A percentile compares a stretch with the other conserved stretches of the same genome.
phyloP scores from a whole-genome alignment of 1,284 basidiomycete genomes.

The Sporisorium sorghi region DNA sequence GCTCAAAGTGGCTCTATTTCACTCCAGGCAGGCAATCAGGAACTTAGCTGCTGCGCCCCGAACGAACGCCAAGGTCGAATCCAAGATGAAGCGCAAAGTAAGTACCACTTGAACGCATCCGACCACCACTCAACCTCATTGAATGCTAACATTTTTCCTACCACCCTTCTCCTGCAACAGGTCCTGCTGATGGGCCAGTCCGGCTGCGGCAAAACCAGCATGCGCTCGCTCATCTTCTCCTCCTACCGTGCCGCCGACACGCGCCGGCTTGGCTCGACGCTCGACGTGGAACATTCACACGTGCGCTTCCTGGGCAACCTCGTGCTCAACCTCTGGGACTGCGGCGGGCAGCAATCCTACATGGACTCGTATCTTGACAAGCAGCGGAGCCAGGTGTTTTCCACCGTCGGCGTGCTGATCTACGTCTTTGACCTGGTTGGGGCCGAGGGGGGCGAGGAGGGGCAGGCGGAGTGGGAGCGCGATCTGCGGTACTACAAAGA shows the following conservation, averaged over 20 bases:
- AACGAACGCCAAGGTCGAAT: not conserved
- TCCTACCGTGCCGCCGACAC: slow-evolving; percentile 94
- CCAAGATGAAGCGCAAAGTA: slow-evolving; percentile 54
- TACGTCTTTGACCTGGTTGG: slow-evolving; percentile 90
- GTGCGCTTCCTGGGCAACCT: slow-evolving; percentile 95
- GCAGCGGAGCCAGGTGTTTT: slow-evolving; percentile 91
- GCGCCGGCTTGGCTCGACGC: slow-evolving; percentile 89
- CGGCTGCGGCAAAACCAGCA: slow-evolving; percentile 82
- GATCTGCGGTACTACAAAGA: slow-evolving; percentile 67
- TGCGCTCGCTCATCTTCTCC: slow-evolving; percentile 98
- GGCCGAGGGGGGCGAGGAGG: slow-evolving; percentile 57
- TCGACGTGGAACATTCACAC: slow-evolving; percentile 97
- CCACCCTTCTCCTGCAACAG: not conserved
- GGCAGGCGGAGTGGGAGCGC: slow-evolving; percentile 72
- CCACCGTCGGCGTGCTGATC: slow-evolving; percentile 94
- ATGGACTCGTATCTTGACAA: slow-evolving; percentile 94
- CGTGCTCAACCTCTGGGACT: slow-evolving; percentile 96
- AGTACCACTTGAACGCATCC: not conserved
- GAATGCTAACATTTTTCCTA: not conserved
- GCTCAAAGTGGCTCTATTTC: no score
- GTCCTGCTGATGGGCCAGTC: slow-evolving; percentile 67
- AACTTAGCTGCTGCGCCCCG: not conserved
- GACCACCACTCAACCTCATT: not conserved
- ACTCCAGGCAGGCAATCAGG: not conserved
- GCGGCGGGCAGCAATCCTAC: slow-evolving; percentile 96